Evolutionary conservation across 306 rosid genomes (phyloP).

Genomic region (Echinosophora koreensis): DNA sequence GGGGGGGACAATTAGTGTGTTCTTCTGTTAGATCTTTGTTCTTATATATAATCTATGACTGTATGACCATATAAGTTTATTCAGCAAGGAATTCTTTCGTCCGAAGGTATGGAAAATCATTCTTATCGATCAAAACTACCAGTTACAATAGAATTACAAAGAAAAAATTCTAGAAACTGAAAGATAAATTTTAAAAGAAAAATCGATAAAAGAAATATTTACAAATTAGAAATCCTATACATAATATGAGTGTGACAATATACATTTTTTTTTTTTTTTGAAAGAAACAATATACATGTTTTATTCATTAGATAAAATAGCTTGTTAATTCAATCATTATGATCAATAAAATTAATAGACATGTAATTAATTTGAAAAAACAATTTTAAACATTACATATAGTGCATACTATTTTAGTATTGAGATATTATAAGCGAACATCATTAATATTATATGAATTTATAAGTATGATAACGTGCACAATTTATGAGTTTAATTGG

Average conservation of each 20-base stretch:
- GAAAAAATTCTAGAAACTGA: not conserved
- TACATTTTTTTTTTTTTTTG: not conserved
- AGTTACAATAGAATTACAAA: not conserved
- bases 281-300: not conserved
- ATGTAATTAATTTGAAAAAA: not conserved
- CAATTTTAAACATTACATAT: not conserved
- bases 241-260: not conserved
- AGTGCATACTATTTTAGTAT: not conserved
- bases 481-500: too few species aligned
- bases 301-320: not conserved
- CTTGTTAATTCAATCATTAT: not conserved
- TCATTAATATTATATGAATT: not conserved
- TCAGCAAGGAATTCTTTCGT: not conserved
- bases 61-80: not conserved
- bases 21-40: slow-evolving; percentile 57
- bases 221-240: not conserved
- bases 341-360: not conserved
- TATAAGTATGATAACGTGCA: not conserved
- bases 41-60: not conserved
- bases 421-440: not conserved
- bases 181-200: not conserved
- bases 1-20: slow-evolving; percentile 52
- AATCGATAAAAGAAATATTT: not conserved
- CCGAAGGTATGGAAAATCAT: not conserved
- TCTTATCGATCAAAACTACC: not conserved